Percentiles rank a stretch among this genome's conserved stretches.
Evolutionary conservation across 163 green algal genomes (phyloP).

Genomic region (Scenedesmus sp.): DNA sequence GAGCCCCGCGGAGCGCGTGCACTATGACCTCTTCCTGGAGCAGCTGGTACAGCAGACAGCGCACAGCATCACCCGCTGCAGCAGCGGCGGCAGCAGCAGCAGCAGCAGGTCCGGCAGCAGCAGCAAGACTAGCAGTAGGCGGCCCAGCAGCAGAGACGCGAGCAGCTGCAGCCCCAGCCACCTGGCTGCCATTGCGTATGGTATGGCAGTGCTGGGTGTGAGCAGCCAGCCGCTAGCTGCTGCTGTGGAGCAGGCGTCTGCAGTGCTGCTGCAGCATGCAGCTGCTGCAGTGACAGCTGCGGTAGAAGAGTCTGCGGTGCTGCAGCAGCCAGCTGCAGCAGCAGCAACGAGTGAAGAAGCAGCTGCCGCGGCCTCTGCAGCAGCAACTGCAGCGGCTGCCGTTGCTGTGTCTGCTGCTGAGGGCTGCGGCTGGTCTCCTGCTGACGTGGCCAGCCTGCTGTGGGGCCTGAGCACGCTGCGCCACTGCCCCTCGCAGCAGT

Average conservation of each 20-base stretch:
- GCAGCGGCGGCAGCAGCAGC: neutral
- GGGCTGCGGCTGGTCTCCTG: neutral
- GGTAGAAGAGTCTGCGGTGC: neutral
- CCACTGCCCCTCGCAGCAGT: neutral
- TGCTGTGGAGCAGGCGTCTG: neutral
- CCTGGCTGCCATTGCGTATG: slow-evolving; percentile 14
- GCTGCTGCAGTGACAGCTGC: neutral
- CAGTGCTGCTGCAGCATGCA: neutral
- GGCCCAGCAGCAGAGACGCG: neutral
- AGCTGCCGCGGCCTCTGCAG: neutral
- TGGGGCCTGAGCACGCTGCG: slow-evolving; percentile 43
- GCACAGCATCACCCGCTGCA: neutral
- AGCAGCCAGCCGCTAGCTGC: neutral
- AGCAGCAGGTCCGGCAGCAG: neutral
- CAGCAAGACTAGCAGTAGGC: neutral
- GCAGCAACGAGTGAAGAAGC: slow-evolving; percentile 10
- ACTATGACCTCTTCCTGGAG: slow-evolving; percentile 41
- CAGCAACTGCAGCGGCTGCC: neutral
- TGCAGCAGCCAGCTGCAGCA: slow-evolving; percentile 6
- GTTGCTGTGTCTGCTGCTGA: neutral
- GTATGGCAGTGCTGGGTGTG: slow-evolving; percentile 34
- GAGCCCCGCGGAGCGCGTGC: slow-evolving; percentile 20
- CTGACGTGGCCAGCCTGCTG: slow-evolving; percentile 36
- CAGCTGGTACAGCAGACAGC: slow-evolving; percentile 12
- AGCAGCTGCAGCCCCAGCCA: slow-evolving; percentile 13